phyloP scores from a whole-genome alignment of 2,329 filamentous ascomycete species.

The Monosporascus sp. region DNA sequence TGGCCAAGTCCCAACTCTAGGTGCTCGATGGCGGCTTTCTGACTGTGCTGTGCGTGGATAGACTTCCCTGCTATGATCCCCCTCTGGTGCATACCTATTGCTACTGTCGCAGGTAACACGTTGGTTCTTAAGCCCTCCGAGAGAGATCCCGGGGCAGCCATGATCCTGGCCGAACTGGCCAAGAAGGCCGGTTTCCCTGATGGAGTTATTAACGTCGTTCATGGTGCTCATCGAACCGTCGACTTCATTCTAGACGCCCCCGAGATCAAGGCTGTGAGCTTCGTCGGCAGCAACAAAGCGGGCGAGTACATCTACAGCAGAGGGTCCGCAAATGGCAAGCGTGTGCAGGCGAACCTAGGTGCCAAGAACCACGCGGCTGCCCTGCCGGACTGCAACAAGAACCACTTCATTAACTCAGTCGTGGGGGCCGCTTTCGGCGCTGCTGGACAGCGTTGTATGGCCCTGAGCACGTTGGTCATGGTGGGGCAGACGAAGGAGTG shows the following conservation, averaged over 20 bases:
- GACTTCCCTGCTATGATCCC: constrained; percentile 92
- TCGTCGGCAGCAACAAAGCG: constrained; percentile 82
- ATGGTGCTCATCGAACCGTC: constrained; percentile 74
- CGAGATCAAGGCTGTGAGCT: constrained; percentile 79
- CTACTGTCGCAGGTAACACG: constrained; percentile 78
- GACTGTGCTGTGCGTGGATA: constrained; percentile 25
- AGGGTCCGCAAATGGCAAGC: constrained; percentile 79
- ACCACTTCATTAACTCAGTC: constrained; percentile 80
- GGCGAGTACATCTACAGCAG: constrained; percentile 81
- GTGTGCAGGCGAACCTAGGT: constrained; percentile 80
- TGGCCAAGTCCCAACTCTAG: constrained; percentile 8
- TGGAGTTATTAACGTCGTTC: constrained; percentile 78
- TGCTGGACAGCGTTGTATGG: constrained; percentile 83
- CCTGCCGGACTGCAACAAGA: constrained; percentile 83
- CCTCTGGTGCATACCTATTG: constrained; percentile 84
- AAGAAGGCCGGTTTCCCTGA: constrained; percentile 76
- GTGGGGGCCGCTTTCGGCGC: constrained; percentile 80
- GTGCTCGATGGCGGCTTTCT: constrained; percentile 6
- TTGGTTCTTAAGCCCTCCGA: constrained; percentile 82
- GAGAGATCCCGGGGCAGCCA: constrained; percentile 75
- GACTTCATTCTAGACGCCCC: constrained; percentile 85
- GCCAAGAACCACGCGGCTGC: constrained; percentile 87
- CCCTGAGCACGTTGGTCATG: constrained; percentile 75
- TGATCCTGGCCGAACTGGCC: constrained; percentile 78
- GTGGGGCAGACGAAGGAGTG: constrained; percentile 82